Evolutionary conservation across 768 basidiomycete species (phyloP), one percentile per base, ranked within the genome.

Genomic region (Calocera viscosa): DNA sequence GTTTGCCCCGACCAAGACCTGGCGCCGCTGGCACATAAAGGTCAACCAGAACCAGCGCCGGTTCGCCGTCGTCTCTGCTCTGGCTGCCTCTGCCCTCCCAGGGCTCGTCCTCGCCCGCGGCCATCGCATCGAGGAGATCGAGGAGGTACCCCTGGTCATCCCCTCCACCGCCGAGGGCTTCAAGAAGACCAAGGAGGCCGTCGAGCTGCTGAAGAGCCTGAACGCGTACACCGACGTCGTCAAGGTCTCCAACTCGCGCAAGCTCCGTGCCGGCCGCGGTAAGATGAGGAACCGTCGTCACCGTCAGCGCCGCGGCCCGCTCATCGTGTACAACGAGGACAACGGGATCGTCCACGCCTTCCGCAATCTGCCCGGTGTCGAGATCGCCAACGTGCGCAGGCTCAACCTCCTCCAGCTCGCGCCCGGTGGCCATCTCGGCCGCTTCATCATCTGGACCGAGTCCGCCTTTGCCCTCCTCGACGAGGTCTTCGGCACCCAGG

Each of bases 21-120:
- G 94, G 95, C 89, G 95, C 80, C 94, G 87, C 78, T 99, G 96
- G 96, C 96, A 99, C 81, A 90, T 98, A 82, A 99, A 97, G 83
- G 91, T 97, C 69, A 94, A 94, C 87, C 91, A 94, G 83, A 95
- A 94, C 85, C 94, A 98, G 81, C 91, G 91, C 77, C 90, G 96
- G 71, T 99, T 93, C 78, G 96, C 96, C 66, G 86, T 91, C 70
- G 95, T 98, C 72, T 97, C 96, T 69, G 96, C 96, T 63, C 86
- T 99, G 67, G 96, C 96, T 64, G 96, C 96, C 1, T 95, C 96
- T 64, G 96, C 95, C 49, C 86, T 99, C 69, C 95, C 93, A 72
- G 94, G 95, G 43, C 90, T 99, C 76, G 94, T 99, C 74, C 91
- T 98, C 73, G 96, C 96, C 65, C 94, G 96, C 73, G 96, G 96